These are phyloP conservation scores for Penicillium mononematosum DNA, from an alignment of 495 filamentous ascomycete species.

Conservation along the genomic window DNA sequence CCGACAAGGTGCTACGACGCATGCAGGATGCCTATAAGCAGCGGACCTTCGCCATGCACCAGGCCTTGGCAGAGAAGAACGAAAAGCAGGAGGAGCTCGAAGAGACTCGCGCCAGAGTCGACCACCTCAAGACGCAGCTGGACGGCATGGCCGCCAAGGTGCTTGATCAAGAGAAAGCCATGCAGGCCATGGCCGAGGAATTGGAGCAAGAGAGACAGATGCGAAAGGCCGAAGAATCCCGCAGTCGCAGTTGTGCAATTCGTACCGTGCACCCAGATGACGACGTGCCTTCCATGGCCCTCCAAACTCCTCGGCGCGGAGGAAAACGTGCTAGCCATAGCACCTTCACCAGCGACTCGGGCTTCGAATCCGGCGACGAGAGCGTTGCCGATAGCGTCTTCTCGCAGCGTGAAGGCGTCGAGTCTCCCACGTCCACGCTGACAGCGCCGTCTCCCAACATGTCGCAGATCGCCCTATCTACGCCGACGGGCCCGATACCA, in stretches of 20 bases:
- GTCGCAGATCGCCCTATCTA: slow-evolving; percentile 37
- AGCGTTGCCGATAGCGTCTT: slow-evolving; percentile 63
- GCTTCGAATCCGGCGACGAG: slow-evolving; percentile 56
- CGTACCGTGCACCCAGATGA: slow-evolving; percentile 35
- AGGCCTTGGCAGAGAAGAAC: slow-evolving; percentile 59
- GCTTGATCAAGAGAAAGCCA: slow-evolving; percentile 60
- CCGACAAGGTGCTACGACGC: slow-evolving; percentile 59
- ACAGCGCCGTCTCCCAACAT: slow-evolving; percentile 42
- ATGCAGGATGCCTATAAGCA: slow-evolving; percentile 72
- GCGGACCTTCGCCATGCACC: slow-evolving; percentile 57
- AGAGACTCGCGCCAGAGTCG: slow-evolving; percentile 65
- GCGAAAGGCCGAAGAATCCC: slow-evolving; percentile 54
- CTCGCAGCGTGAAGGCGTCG: slow-evolving; percentile 54
- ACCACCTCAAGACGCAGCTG: slow-evolving; percentile 69
- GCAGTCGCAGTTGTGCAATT: slow-evolving; percentile 40
- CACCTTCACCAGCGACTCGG: slow-evolving; percentile 52
- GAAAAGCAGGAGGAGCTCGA: slow-evolving; percentile 70
- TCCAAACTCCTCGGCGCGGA: slow-evolving; percentile 49
- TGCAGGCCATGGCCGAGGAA: slow-evolving; percentile 63
- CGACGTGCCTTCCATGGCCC: slow-evolving; percentile 51
- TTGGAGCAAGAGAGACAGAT: slow-evolving; percentile 58
- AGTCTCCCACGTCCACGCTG: slow-evolving; percentile 50
- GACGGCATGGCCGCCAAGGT: slow-evolving; percentile 73
- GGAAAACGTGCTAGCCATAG: slow-evolving; percentile 53
- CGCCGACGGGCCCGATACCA: slow-evolving; percentile 26